phyloP scores from a whole-genome alignment of 192 early-diverging fungal species.

The Podila verticillata region DNA sequence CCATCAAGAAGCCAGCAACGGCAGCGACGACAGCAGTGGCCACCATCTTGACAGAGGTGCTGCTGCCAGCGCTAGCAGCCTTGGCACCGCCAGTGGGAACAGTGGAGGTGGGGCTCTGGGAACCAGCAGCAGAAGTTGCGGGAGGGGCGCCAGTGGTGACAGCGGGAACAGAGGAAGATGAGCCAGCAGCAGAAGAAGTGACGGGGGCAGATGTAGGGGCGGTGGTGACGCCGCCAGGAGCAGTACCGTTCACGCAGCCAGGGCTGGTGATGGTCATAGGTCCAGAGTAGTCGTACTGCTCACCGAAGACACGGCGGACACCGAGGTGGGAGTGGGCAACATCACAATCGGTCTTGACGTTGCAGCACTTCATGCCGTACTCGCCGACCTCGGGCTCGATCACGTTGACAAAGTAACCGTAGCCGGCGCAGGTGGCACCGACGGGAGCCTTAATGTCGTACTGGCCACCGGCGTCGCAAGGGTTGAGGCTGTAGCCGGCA shows the following conservation, averaged over 20 bases:
- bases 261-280: slow-evolving; percentile 33
- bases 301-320: slow-evolving; percentile 25
- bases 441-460: slow-evolving; percentile 36
- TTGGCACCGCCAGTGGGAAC: not conserved
- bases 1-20: slow-evolving; percentile 13
- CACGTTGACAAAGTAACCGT: slow-evolving; percentile 53
- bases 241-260: slow-evolving; percentile 16
- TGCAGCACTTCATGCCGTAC: slow-evolving; percentile 62
- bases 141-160: not conserved
- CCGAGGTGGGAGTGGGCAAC: slow-evolving; percentile 18
- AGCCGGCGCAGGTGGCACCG: slow-evolving; percentile 53
- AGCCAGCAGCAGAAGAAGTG: too few species aligned
- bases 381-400: slow-evolving; percentile 49
- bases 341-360: slow-evolving; percentile 29
- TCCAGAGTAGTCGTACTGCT: slow-evolving; percentile 36
- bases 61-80: slow-evolving; percentile 3
- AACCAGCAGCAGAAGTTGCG: not conserved
- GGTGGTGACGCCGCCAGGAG: slow-evolving; percentile 1
- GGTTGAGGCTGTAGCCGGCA: slow-evolving; percentile 31
- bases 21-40: slow-evolving; percentile 22
- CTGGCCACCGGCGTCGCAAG: slow-evolving; percentile 28
- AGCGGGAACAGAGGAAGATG: not conserved
- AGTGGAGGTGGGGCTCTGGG: not conserved
- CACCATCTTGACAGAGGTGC: slow-evolving; percentile 1
- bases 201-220: not conserved